Evolutionary conservation across 176 grass and related monocot genomes (phyloP).

Genomic region (Pontederia paniculata): DNA sequence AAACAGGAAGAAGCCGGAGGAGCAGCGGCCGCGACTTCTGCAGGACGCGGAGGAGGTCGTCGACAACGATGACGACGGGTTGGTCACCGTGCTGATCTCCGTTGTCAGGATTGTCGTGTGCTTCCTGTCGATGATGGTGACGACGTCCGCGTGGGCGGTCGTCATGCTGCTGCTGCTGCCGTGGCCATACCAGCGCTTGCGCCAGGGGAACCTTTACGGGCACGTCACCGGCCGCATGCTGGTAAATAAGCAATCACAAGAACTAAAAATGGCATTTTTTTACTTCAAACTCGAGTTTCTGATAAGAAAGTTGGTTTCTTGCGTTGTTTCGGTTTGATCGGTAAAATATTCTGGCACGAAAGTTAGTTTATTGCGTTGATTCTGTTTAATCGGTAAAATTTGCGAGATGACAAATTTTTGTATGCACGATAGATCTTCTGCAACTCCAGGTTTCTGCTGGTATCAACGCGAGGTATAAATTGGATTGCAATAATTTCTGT

Average conservation of each 20-base stretch:
- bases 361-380: too few species aligned
- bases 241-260: conserved; percentile 25
- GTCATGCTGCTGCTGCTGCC: conserved; percentile 40
- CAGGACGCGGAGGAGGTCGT: neutral
- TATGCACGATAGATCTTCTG: too few species aligned
- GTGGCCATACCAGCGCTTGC: conserved; percentile 36
- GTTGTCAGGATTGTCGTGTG: conserved; percentile 25
- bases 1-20: conserved; percentile 7
- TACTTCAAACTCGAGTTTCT: too few species aligned
- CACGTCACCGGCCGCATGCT: conserved; percentile 43
- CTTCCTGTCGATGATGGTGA: conserved; percentile 37
- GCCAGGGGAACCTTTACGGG: conserved; percentile 36
- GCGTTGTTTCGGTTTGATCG: too few species aligned
- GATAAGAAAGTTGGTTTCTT: too few species aligned
- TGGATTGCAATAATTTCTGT: too few species aligned
- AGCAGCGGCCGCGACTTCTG: neutral
- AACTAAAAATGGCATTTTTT: too few species aligned
- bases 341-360: too few species aligned
- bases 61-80: conserved; percentile 22
- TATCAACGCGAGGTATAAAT: too few species aligned
- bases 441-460: too few species aligned
- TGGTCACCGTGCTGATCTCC: conserved; percentile 19
- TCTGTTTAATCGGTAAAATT: too few species aligned
- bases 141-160: conserved; percentile 28
- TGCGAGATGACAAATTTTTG: too few species aligned